phyloP scores from a whole-genome alignment of 225 moss, liverwort and hornwort genomes.

The Rhytidiadelphus loreus region DNA sequence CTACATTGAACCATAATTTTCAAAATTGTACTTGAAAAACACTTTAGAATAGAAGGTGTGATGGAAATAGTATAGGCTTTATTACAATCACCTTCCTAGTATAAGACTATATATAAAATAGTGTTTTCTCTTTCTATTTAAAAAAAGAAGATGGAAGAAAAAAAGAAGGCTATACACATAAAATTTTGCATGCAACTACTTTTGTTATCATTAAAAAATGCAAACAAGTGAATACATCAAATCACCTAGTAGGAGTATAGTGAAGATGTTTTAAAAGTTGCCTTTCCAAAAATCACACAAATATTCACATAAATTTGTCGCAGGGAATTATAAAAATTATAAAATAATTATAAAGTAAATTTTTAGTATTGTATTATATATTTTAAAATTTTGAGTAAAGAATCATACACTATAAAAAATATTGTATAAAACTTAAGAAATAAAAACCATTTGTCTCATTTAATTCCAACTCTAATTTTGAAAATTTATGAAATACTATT shows the following conservation, averaged over 20 bases:
- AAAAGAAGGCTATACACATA: rapidly evolving
- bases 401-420: not conserved
- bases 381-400: not conserved
- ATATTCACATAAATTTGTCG: not conserved
- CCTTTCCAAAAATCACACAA: not conserved
- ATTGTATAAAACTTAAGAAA: not conserved
- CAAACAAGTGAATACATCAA: not conserved
- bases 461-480: no score
- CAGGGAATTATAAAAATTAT: not conserved
- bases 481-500: no score
- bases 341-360: not conserved
- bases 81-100: not conserved
- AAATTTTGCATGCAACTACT: not conserved
- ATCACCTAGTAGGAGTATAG: rapidly evolving
- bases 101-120: rapidly evolving
- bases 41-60: rapidly evolving
- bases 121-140: not conserved
- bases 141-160: not conserved
- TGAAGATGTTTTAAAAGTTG: not conserved
- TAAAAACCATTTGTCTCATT: no score
- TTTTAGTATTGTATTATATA: not conserved
- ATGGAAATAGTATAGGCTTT: not conserved
- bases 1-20: not conserved
- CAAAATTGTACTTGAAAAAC: not conserved
- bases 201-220: not conserved